Evolutionary conservation across 2,329 filamentous ascomycete genomes (phyloP).

Genomic region (Claviceps spartinae): DNA sequence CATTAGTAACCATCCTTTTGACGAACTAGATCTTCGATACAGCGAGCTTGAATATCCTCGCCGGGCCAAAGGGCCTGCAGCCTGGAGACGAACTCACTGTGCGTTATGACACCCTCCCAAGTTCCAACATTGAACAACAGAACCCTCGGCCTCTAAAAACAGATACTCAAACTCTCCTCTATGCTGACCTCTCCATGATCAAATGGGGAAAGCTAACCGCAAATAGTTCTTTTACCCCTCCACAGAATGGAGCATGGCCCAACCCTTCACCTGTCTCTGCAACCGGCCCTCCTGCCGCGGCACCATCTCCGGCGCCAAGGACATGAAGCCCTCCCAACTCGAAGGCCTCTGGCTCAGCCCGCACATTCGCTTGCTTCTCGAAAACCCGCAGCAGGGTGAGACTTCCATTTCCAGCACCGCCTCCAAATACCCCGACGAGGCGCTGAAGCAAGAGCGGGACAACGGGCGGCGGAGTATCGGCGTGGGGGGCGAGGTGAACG

Average conservation of each 20-base stretch:
- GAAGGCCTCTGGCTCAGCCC: constrained; percentile 47
- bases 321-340: constrained; percentile 41
- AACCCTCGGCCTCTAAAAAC: neutral
- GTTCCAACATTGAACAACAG: neutral
- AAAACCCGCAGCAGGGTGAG: constrained; percentile 12
- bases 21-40: constrained; percentile 47
- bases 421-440: constrained; percentile 27
- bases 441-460: constrained; percentile 25
- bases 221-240: constrained; percentile 58
- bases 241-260: constrained; percentile 62
- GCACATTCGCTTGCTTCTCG: constrained; percentile 44
- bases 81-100: constrained; percentile 46
- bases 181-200: too few species aligned
- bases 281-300: constrained; percentile 43
- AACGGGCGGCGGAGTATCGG: neutral
- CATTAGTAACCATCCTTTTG: neutral
- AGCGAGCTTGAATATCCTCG: constrained; percentile 40
- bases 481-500: constrained; percentile 20
- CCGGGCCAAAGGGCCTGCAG: constrained; percentile 40
- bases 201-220: neutral
- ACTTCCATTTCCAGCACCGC: constrained; percentile 4
- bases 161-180: too few species aligned
- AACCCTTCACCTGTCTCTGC: constrained; percentile 56
- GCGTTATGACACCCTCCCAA: constrained; percentile 7
- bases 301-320: constrained; percentile 47